These are phyloP conservation scores for Trametes cubensis DNA, from an alignment of 768 basidiomycete species.

Conservation along the genomic window DNA sequence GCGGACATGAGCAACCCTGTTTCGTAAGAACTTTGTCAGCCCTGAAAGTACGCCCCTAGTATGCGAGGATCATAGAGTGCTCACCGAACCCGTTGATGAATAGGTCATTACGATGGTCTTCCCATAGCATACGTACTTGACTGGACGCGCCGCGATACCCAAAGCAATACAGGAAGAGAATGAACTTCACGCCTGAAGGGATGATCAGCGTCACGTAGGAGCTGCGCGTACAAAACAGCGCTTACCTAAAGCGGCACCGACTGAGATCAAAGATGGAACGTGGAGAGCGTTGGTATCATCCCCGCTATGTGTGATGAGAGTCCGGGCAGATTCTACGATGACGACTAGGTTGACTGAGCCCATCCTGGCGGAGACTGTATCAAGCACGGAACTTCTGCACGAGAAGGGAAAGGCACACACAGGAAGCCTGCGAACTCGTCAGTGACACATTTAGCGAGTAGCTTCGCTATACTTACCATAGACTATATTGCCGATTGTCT, in stretches of 20 bases:
- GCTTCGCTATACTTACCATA: slow-evolving; percentile 58
- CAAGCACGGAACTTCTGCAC: neutral
- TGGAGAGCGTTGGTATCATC: slow-evolving; percentile 67
- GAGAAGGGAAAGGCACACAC: neutral
- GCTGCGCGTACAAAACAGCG: slow-evolving; percentile 3
- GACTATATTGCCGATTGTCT: slow-evolving; percentile 87
- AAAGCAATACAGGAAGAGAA: slow-evolving; percentile 86
- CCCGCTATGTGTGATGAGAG: slow-evolving; percentile 61
- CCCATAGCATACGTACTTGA: slow-evolving; percentile 95
- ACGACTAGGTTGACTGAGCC: slow-evolving; percentile 88
- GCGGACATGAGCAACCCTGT: slow-evolving; percentile 81
- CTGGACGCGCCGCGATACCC: slow-evolving; percentile 79
- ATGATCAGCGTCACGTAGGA: slow-evolving; percentile 7
- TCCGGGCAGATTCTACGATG: slow-evolving; percentile 81
- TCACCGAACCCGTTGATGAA: slow-evolving; percentile 79
- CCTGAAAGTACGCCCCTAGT: no score
- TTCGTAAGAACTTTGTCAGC: no score
- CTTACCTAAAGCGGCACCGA: slow-evolving; percentile 78
- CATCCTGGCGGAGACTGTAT: slow-evolving; percentile 60
- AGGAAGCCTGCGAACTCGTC: slow-evolving; percentile 11
- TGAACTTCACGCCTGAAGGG: slow-evolving; percentile 73
- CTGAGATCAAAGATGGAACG: slow-evolving; percentile 80
- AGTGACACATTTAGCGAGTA: neutral
- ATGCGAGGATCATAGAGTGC: slow-evolving; percentile 17
- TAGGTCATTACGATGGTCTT: slow-evolving; percentile 94